Evolutionary conservation across 306 rosid species (phyloP).

Genomic region (Gleditsia sinensis): DNA sequence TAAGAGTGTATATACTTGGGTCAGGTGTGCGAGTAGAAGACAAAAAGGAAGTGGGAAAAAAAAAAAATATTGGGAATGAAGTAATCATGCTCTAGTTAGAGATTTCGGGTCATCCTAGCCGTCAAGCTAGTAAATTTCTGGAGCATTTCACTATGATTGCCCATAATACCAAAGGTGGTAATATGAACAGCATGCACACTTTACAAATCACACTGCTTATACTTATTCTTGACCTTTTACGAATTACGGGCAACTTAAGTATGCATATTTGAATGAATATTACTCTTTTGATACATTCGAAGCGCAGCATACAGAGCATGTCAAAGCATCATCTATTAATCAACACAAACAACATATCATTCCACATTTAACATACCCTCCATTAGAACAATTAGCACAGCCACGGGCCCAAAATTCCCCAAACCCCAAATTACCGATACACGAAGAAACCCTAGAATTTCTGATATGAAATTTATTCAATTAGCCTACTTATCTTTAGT

Average conservation of each 20-base stretch:
- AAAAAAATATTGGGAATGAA: background rate
- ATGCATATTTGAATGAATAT: background rate
- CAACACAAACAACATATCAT: background rate
- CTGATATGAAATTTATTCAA: background rate
- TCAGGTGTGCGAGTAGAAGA: background rate
- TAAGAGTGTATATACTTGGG: background rate
- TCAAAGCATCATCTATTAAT: background rate
- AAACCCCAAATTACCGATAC: conserved; percentile 20
- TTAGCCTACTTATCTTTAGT: conserved; percentile 77
- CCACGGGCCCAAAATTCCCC: background rate
- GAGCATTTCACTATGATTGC: background rate
- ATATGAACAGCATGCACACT: background rate
- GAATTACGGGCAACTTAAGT: background rate
- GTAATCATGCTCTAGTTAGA: background rate
- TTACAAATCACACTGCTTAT: background rate
- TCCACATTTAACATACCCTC: background rate
- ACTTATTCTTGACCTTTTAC: background rate
- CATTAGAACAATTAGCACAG: background rate
- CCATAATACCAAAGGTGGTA: background rate
- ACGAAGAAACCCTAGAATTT: conserved; percentile 21
- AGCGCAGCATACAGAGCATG: background rate
- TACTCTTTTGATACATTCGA: background rate
- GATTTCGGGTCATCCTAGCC: no score
- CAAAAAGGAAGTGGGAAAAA: background rate
- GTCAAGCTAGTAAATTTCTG: background rate